Base-by-base conservation (phyloP, 805 yeast species). In the Middelhovenomyces tepae region DNA sequence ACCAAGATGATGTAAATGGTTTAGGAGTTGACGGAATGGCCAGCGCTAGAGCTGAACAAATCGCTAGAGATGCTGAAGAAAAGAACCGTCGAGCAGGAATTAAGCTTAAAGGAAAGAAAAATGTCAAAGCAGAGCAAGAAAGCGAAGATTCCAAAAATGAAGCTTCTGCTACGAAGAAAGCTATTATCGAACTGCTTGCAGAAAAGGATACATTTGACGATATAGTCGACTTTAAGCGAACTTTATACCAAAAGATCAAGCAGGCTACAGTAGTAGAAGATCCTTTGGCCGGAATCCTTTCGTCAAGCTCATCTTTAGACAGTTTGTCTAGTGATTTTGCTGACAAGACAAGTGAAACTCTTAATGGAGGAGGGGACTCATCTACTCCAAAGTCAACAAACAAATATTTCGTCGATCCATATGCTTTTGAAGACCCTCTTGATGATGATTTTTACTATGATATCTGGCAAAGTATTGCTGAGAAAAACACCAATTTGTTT, bases 371-470 rank as follows among this genome's bases (percentile, higher is more conserved):
- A 38, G 51, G 47, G 19, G 51, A 44, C 1, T n/a, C n/a, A n/a
- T n/a, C n/a, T n/a, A n/a, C n/a, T n/a, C n/a, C n/a, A n/a, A n/a
- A n/a, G n/a, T n/a, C n/a, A n/a, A n/a, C n/a, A n/a, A n/a, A n/a
- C n/a, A 19, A 24, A n/a, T 16, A 24, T 17, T 51, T 75, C 37
- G 68, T 91, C 40, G 96, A 86, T 53, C 98, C 98, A 1, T 87
- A 83, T 56, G 64, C 73, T 2, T 86, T 91, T 53, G 78, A 71
- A 37, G 99, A 91, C 57, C 99, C 98, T 0, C 53, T 91, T 30
- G 73, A 70, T 38, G 79, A 72, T n/a, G 72, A 71, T 2, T 91
- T 91, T 53, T 84, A 75, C 48, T 87, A 82, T 46, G 95, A 85
- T 46, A 54, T 78, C 5, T 89, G 95, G 95, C 47, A 47, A 1